Percentiles rank a stretch among this genome's conserved stretches.
phyloP scores from a whole-genome alignment of 306 rosid genomes.

The Lathyrus aphaca region DNA sequence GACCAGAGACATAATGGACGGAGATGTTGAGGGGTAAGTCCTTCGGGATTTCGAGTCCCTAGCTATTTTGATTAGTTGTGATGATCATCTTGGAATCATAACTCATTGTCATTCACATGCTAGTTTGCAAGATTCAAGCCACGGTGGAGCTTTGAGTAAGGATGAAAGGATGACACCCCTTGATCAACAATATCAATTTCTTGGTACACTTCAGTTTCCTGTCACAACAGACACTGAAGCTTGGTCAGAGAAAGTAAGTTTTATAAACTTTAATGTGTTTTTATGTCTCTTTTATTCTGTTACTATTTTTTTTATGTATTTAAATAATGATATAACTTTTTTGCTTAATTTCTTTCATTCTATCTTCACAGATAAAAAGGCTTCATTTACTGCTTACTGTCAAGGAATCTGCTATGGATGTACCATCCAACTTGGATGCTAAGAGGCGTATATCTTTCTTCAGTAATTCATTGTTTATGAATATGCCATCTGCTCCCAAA shows the following conservation, averaged over 20 bases:
- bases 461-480: slow-evolving; percentile 95
- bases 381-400: slow-evolving; percentile 89
- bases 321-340: slow-evolving; percentile 22
- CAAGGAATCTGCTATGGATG: slow-evolving; percentile 98
- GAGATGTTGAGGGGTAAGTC: slow-evolving; percentile 69
- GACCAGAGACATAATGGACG: slow-evolving; percentile 88
- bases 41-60: slow-evolving; percentile 26
- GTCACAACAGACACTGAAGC: slow-evolving; percentile 66
- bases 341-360: slow-evolving; percentile 34
- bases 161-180: slow-evolving; percentile 74
- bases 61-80: slow-evolving; percentile 22
- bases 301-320: slow-evolving; percentile 16
- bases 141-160: slow-evolving; percentile 62
- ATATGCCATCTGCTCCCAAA: slow-evolving; percentile 95
- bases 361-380: slow-evolving; percentile 71
- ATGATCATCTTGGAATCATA: slow-evolving; percentile 19
- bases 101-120: slow-evolving; percentile 30
- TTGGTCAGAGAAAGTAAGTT: slow-evolving; percentile 87
- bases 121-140: slow-evolving; percentile 83
- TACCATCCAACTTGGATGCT: slow-evolving; percentile 96
- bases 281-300: slow-evolving; percentile 22
- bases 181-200: slow-evolving; percentile 65
- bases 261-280: background rate
- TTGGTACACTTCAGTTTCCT: slow-evolving; percentile 69
- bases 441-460: slow-evolving; percentile 92